Evolutionary conservation across 1,139 yeast genomes (phyloP).

Genomic region (Kodamaea plutei): DNA sequence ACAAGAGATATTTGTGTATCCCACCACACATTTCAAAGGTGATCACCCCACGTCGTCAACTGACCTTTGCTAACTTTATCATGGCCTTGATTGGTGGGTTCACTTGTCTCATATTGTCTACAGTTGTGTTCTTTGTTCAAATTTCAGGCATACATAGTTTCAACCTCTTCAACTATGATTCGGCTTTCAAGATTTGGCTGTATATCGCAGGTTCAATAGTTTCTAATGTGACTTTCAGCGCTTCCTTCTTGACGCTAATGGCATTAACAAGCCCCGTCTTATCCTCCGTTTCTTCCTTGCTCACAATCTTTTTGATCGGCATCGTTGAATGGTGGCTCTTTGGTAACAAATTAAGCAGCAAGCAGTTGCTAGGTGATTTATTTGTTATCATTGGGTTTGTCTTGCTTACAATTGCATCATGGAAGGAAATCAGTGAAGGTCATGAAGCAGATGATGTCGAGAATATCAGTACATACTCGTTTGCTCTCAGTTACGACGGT

Average conservation of each 20-base stretch:
- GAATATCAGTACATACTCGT: slow-evolving; percentile 40
- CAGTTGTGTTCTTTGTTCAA: slow-evolving; percentile 48
- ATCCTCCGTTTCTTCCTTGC: slow-evolving; percentile 74
- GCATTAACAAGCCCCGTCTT: slow-evolving; percentile 83
- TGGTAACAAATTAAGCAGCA: slow-evolving; percentile 46
- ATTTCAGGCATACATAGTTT: slow-evolving; percentile 56
- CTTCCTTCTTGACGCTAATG: slow-evolving; percentile 72
- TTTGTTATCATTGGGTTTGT: slow-evolving; percentile 65
- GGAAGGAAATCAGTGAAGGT: slow-evolving; percentile 67
- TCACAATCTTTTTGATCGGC: slow-evolving; percentile 79
- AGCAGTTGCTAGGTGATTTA: slow-evolving; percentile 53
- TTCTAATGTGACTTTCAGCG: slow-evolving; percentile 66
- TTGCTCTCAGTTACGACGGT: slow-evolving; percentile 34
- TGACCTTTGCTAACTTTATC: slow-evolving; percentile 45
- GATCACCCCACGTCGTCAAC: slow-evolving; percentile 46
- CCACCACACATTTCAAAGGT: slow-evolving; percentile 49
- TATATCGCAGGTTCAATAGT: slow-evolving; percentile 49
- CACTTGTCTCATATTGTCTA: slow-evolving; percentile 50
- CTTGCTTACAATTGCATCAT: slow-evolving; percentile 65
- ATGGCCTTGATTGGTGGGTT: slow-evolving; percentile 56
- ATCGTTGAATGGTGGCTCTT: slow-evolving; percentile 72
- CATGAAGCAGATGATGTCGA: slow-evolving; percentile 58
- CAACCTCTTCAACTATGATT: slow-evolving; percentile 45
- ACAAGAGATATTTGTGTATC: slow-evolving; percentile 73
- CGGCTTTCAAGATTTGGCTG: slow-evolving; percentile 37